Conservation (phyloP, 306 rosid genomes). For the Lathyrus tuberosus region DNA sequence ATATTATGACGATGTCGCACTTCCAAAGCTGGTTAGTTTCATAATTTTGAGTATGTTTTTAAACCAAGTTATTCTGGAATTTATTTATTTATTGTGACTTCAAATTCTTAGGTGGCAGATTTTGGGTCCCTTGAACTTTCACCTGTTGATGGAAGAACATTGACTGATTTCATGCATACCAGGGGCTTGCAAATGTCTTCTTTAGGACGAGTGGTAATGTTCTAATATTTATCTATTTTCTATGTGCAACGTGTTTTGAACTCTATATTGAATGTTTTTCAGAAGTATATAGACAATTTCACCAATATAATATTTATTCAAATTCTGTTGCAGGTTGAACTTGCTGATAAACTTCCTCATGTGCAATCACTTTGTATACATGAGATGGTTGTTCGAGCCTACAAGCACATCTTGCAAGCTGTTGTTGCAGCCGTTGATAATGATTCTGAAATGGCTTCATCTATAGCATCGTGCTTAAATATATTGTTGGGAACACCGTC, state of each 20-base stretch:
- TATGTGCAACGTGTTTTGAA: slow-evolving; percentile 11
- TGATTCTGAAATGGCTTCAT: slow-evolving; percentile 77
- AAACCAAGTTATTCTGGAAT: slow-evolving; percentile 33
- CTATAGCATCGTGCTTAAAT: slow-evolving; percentile 86
- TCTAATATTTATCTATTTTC: slow-evolving; percentile 1
- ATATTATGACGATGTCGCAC: slow-evolving; percentile 87
- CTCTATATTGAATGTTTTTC: slow-evolving; percentile 5
- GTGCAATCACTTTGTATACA: slow-evolving; percentile 93
- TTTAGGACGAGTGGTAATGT: slow-evolving; percentile 82
- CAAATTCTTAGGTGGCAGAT: slow-evolving; percentile 84
- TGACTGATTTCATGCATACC: slow-evolving; percentile 98
- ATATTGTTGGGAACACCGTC: slow-evolving; percentile 76
- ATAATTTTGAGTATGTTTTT: slow-evolving; percentile 20
- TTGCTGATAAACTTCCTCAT: slow-evolving; percentile 97
- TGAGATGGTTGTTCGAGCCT: slow-evolving; percentile 96
- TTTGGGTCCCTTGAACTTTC: slow-evolving; percentile 99
- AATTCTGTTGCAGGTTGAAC: slow-evolving; percentile 72
- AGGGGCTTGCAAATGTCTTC: slow-evolving; percentile 94
- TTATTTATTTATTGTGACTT: slow-evolving; percentile 39
- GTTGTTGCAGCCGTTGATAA: slow-evolving; percentile 82
- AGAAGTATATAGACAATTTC: slow-evolving; percentile 16
- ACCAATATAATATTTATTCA: slow-evolving; percentile 26
- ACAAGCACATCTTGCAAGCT: slow-evolving; percentile 91
- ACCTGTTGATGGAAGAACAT: slow-evolving; percentile 97
- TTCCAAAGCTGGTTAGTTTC: slow-evolving; percentile 91